Conservation (phyloP, 352 stramenopile genomes). For the Globisporangium rhizosaccharum region DNA sequence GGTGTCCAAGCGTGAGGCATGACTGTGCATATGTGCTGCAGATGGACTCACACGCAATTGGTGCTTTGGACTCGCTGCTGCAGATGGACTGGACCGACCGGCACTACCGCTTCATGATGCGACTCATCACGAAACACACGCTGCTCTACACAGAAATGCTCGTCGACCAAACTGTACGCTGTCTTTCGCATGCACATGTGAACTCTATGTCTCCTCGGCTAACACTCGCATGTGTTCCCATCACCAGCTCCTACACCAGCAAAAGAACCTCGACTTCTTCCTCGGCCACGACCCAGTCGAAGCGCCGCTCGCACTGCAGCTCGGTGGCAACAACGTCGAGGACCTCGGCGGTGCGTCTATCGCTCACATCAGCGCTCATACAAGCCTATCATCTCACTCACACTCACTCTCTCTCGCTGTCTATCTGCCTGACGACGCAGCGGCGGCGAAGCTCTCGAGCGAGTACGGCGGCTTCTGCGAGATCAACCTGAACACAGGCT, state of each 20-base stretch:
- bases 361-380: not conserved
- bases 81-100: conserved; percentile 98
- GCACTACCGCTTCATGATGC: conserved; percentile 93
- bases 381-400: not conserved
- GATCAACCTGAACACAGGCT: conserved; percentile 97
- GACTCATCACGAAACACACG: conserved; percentile 90
- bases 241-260: conserved; percentile 68
- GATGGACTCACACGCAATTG: not conserved
- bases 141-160: conserved; percentile 99
- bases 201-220: no score
- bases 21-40: not conserved
- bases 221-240: not conserved
- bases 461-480: conserved; percentile 89
- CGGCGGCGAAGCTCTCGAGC: conserved; percentile 69
- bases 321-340: conserved; percentile 90
- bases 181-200: not conserved
- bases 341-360: conserved; percentile 52
- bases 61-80: not conserved
- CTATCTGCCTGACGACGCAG: not conserved
- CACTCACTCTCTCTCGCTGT: not conserved
- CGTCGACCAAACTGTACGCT: conserved; percentile 91
- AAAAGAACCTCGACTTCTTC: conserved; percentile 87
- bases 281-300: conserved; percentile 81
- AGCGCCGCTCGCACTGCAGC: conserved; percentile 90
- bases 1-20: no score